phyloP scores from a whole-genome alignment of 2,329 filamentous ascomycete species.

The Hysterium pulicare region DNA sequence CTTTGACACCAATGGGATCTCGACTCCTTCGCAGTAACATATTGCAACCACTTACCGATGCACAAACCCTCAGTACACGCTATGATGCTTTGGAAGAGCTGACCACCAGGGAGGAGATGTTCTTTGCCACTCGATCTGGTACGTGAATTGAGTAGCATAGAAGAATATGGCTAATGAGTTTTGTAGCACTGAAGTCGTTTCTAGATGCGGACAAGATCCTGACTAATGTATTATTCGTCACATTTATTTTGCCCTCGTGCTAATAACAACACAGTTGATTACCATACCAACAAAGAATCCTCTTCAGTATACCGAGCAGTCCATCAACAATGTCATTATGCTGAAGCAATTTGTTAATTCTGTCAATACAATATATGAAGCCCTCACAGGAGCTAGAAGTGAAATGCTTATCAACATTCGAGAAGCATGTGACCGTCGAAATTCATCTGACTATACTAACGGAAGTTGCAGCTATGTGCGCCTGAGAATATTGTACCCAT shows the following conservation, averaged over 20 bases:
- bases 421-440: constrained; percentile 43
- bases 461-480: constrained; percentile 54
- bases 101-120: constrained; percentile 78
- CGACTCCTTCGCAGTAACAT: constrained; percentile 81
- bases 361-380: constrained; percentile 64
- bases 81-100: constrained; percentile 85
- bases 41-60: constrained; percentile 78
- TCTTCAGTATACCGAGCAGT: constrained; percentile 69
- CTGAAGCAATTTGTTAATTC: constrained; percentile 76
- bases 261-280: constrained; percentile 54
- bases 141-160: constrained; percentile 7
- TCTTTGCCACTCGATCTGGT: constrained; percentile 71
- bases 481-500: constrained; percentile 60
- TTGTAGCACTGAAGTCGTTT: constrained; percentile 66
- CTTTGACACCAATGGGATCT: constrained; percentile 81
- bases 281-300: constrained; percentile 66
- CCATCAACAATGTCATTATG: constrained; percentile 82
- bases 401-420: constrained; percentile 65
- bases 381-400: constrained; percentile 62
- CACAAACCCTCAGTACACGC: constrained; percentile 64
- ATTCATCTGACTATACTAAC: constrained; percentile 2
- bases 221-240: constrained; percentile 48
- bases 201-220: constrained; percentile 77
- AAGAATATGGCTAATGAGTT: constrained; percentile 1
- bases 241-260: neutral